Evolutionary conservation across 1,139 yeast species (phyloP), one percentile per base, ranked within the genome.

Genomic region (Suhomyces bokatorum): DNA sequence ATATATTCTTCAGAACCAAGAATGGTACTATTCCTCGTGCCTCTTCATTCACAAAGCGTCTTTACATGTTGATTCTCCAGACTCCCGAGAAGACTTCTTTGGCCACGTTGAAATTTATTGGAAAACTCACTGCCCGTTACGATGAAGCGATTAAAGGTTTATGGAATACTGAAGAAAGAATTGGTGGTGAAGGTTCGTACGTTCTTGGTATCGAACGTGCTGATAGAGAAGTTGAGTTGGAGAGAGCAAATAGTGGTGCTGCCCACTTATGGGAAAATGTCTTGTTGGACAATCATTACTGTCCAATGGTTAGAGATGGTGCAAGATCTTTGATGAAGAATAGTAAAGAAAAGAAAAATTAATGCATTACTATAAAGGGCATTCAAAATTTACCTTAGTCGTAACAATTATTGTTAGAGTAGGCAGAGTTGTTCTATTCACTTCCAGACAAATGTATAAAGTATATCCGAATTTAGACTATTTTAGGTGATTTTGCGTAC

Each of bases 181-280:
- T 91, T 34, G 62, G 66, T 44, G 77, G 77, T 13, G 78, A 73
- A 46, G 87, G 87, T 13, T 80, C 84, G 50, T 97, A 97, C 45
- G 71, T 75, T 6, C 85, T 85, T 58, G 80, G 83, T 30, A 74
- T 84, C 54, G 89, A 84, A 43, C 77, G 80, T 26, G 78, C 78
- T 37, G 62, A 60, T 36, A 56, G 65, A 42, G 75, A 69, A 44
- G 72, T 74, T 6, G 84, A 80, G 39, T 80, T 89, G 9, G 89
- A 86, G 54, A 80, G 95, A 63, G 73, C 87, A 54, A 90, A 91
- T 58, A 79, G 96, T 3, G 91, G 85, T 40, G 95, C 95, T 12
- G 95, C 97, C 1, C 85, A 90, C 0, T 69, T 91, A 39, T 93
- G 97, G 96, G 98, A 93, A 60, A 81, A 83, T 44, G 83, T 84